These are phyloP conservation scores for Fusarium sp. DNA, from an alignment of 2,329 filamentous ascomycete genomes.

Conservation along the genomic window DNA sequence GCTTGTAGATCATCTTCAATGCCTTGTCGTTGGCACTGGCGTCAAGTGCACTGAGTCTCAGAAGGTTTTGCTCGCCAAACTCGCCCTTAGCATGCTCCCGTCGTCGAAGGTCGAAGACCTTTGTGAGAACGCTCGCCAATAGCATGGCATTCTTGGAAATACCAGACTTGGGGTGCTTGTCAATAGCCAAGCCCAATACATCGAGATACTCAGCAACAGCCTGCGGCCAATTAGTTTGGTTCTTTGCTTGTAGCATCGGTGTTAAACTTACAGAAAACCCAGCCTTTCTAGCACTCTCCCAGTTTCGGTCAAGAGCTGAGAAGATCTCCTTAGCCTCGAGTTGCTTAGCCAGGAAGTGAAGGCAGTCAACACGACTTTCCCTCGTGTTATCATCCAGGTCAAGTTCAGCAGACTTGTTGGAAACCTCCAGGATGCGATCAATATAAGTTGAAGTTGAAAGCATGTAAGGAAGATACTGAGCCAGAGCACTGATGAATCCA, in stretches of 20 bases:
- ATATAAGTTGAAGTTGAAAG: constrained; percentile 81
- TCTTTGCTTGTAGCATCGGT: not conserved
- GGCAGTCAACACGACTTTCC: constrained; percentile 74
- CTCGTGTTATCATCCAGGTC: constrained; percentile 71
- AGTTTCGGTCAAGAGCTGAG: constrained; percentile 77
- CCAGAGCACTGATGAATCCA: constrained; percentile 80
- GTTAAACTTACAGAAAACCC: constrained; percentile 70
- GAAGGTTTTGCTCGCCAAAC: constrained; percentile 55
- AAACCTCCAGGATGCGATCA: constrained; percentile 76
- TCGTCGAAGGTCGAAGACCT: constrained; percentile 73
- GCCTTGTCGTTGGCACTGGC: constrained; percentile 74
- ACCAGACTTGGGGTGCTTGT: constrained; percentile 80
- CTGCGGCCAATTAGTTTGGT: constrained; percentile 56
- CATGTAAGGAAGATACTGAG: constrained; percentile 90
- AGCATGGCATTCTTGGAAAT: constrained; percentile 79
- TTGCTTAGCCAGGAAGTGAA: constrained; percentile 80
- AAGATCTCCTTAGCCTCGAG: constrained; percentile 83
- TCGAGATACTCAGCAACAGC: constrained; percentile 77
- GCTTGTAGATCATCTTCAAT: constrained; percentile 93
- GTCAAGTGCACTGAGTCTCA: constrained; percentile 71
- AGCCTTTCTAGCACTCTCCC: constrained; percentile 70
- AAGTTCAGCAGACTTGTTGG: constrained; percentile 76
- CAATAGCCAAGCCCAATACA: constrained; percentile 76
- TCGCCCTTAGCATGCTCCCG: constrained; percentile 62
- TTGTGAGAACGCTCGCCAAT: constrained; percentile 74